Conservation (phyloP, 805 yeast species). For the Metschnikowia drakensbergensis region DNA sequence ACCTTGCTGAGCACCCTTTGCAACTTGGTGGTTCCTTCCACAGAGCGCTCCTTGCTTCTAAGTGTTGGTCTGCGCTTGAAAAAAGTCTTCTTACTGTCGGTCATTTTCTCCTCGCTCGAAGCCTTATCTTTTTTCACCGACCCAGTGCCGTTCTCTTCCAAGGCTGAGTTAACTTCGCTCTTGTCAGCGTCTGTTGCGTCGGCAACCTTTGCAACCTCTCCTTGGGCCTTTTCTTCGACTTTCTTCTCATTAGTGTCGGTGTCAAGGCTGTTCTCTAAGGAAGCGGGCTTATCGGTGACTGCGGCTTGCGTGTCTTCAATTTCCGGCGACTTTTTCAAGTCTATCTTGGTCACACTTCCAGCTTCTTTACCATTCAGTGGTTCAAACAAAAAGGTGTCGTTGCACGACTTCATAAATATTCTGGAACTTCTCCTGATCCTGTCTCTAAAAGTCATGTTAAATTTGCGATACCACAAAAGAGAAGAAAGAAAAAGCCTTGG, state of each 20-base stretch:
- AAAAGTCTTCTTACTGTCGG: constrained; percentile 10
- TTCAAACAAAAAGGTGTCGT: background rate
- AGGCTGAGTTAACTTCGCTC: background rate
- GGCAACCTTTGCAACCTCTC: constrained; percentile 6
- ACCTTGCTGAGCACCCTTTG: constrained; percentile 3
- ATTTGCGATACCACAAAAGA: background rate
- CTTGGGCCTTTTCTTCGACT: background rate
- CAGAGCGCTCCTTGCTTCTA: background rate
- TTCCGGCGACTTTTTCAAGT: background rate
- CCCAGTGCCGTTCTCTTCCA: constrained; percentile 17
- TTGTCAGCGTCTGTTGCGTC: background rate
- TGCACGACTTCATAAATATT: constrained; percentile 9
- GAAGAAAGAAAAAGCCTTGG: background rate
- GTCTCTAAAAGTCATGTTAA: constrained; percentile 17
- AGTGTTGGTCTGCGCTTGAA: constrained; percentile 3
- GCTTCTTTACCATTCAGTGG: background rate
- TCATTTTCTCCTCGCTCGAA: background rate
- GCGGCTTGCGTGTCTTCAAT: background rate
- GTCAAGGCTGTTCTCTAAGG: background rate
- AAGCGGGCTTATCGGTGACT: constrained; percentile 5
- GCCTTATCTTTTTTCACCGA: constrained; percentile 11
- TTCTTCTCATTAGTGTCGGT: constrained; percentile 1
- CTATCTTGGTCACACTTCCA: background rate
- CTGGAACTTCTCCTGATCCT: constrained; percentile 16
- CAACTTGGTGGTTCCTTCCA: constrained; percentile 1